Evolutionary conservation across 176 grass and related monocot genomes (phyloP), one percentile per base, ranked within the genome.

Genomic region (Puya raimondii): DNA sequence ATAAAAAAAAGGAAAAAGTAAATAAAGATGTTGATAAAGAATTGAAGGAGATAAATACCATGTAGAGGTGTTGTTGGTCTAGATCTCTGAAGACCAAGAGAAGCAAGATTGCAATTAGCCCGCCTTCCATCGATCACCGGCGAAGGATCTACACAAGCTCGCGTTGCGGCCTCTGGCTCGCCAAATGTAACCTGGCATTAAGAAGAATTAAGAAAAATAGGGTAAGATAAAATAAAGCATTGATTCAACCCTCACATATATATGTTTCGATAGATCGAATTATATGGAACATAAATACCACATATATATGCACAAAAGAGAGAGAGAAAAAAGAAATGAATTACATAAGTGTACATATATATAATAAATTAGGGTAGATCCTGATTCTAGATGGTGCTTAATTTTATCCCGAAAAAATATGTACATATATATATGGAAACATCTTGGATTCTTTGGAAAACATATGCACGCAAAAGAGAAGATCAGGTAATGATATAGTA

Each of bases 41-140:
- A 9, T 21, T 13, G 29, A n/a, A 8, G 18, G 11, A 12, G 21
- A 17, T 47, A 48, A 13, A 29, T 49, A 77, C 74, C 64, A 68
- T 76, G 51, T 22, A 49, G 65, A 50, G 74, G 74, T n/a, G 64
- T 68, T 49, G 74, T n/a, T 21, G 74, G 65, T 57, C 65, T 69
- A 48, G 74, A 68, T 76, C 51, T 76, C 48, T 68, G 33, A 67
- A 69, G 49, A 23, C 80, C 80, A n/a, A 65, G 23, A 15, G 80
- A 82, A 12, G 80, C 80, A 51, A 82, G 71, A 66, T 82, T 82
- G 80, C 80, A 82, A 49, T 82, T 82, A 47, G 72, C 49, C 71
- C 54, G 64, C 47, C 80, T 56, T 15, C 80, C 80, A 21, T 68
- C 72, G n/a, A 82, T 82, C 69, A 82, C 71, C 0, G 80, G 80